phyloP scores from a whole-genome alignment of 768 basidiomycete genomes.

The Phanerodontia chrysosporium region DNA sequence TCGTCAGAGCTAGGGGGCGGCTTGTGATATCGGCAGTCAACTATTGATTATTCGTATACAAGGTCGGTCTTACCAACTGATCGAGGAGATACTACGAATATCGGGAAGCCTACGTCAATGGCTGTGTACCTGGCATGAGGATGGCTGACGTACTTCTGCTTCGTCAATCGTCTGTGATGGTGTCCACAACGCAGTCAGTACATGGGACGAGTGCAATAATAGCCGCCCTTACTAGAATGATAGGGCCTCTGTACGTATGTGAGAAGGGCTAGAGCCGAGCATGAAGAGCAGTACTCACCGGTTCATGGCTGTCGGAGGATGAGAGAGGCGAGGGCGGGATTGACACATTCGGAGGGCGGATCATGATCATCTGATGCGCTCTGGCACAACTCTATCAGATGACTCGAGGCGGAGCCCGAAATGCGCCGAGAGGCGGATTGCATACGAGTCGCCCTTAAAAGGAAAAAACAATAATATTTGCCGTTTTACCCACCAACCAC shows the following conservation, averaged over 20 bases:
- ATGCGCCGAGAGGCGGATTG: conserved; percentile 5
- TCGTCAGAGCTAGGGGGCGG: conserved; percentile 20
- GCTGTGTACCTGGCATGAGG: background rate
- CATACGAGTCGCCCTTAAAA: background rate
- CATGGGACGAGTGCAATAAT: too few relatives aligned
- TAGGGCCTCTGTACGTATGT: background rate
- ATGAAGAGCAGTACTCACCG: background rate
- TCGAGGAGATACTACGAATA: conserved; percentile 23
- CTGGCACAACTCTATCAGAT: background rate
- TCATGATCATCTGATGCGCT: background rate
- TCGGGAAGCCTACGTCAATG: background rate
- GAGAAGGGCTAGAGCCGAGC: background rate
- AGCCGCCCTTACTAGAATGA: conserved; percentile 5
- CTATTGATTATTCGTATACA: too few relatives aligned
- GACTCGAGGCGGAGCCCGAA: conserved; percentile 1
- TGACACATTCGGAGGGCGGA: too few relatives aligned
- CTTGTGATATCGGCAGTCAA: too few relatives aligned
- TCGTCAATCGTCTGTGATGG: conserved; percentile 21
- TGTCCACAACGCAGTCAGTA: too few relatives aligned
- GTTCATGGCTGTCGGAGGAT: background rate
- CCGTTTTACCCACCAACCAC: background rate
- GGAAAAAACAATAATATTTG: background rate
- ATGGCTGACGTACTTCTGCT: conserved; percentile 18
- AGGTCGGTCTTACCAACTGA: conserved; percentile 15
- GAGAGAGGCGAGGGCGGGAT: too few relatives aligned